These are phyloP conservation scores for Paracorniculantispora psalliotae DNA, from an alignment of 2,329 filamentous ascomycete species.

Conservation along the genomic window DNA sequence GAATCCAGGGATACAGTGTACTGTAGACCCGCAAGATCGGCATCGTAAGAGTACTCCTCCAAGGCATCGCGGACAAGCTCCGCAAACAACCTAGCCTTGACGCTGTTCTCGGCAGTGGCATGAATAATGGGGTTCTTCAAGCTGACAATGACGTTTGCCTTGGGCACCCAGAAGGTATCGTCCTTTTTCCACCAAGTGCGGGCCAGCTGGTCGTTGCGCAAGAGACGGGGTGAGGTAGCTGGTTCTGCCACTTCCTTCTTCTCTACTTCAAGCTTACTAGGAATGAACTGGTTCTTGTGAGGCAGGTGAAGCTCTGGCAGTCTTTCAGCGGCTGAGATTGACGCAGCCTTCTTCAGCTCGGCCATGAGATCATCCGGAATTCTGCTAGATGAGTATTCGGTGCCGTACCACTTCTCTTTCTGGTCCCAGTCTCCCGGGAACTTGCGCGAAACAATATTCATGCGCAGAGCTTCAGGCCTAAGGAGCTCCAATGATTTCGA, in stretches of 20 bases:
- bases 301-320: conserved; percentile 75
- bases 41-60: conserved; percentile 92
- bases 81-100: conserved; percentile 75
- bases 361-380: conserved; percentile 71
- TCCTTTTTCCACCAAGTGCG: conserved; percentile 98
- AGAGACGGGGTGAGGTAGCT: conserved; percentile 67
- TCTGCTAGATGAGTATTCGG: conserved; percentile 80
- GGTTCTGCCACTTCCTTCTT: conserved; percentile 84
- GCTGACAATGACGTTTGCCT: conserved; percentile 79
- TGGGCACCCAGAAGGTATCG: conserved; percentile 96
- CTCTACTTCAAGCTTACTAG: conserved; percentile 86
- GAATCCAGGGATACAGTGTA: conserved; percentile 73
- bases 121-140: conserved; percentile 75
- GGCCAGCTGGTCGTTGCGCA: conserved; percentile 75
- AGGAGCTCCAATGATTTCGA: conserved; percentile 67
- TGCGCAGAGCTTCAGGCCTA: conserved; percentile 81
- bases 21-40: conserved; percentile 82
- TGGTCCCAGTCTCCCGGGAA: conserved; percentile 79
- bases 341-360: conserved; percentile 61
- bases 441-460: conserved; percentile 77
- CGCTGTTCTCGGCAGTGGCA: conserved; percentile 69
- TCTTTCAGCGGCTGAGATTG: conserved; percentile 52
- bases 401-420: conserved; percentile 97
- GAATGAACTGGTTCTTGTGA: conserved; percentile 93
- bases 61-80: conserved; percentile 84